Evolutionary conservation across 2,329 filamentous ascomycete genomes (phyloP), one percentile per base, ranked within the genome.

Genomic region (Aspergillus alliaceus): DNA sequence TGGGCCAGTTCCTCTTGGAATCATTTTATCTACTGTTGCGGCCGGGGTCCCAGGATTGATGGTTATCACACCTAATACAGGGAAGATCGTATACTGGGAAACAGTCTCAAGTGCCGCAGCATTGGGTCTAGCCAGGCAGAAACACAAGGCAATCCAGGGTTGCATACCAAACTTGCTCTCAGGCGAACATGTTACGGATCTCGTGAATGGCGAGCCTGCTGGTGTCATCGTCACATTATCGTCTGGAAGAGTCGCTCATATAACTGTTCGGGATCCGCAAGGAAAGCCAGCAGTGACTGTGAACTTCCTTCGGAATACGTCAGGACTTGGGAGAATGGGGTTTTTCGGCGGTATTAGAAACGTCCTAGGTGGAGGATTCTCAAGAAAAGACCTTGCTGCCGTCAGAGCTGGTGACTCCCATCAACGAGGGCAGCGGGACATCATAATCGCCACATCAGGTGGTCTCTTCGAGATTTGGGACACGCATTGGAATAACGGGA

Each of bases 51-150:
- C 93, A 32, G 95, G 95, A 2, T 82, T 99, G 35, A 86, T 99
- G 27, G 84, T 97, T 35, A 83, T 98, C 35, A 90, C 93, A 78
- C 90, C 93, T 12, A 85, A 85, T 18, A 92, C 83, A 49, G 95
- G 95, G 52, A 93, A 88, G 73, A 86, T 98, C 52, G 88, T 91
- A 44, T 98, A 95, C 74, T 98, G 95, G 92, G 95, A 98, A 72
- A 96, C 91, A 37, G 90, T 98, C 61, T 92, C 93, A 55, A 92
- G 87, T 72, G 92, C 91, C 9, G 90, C 92, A 37, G 91, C 91
- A 1, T 82, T 96, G 54, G 90, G 90, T 61, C 85, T 96, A 39
- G 90, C 93, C 68, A 88, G 90, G 63, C 89, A 96, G 70, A 90
- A 90, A 68, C 87, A 90, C 63, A 88, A 87, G 62, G 90, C 90